phyloP scores from a whole-genome alignment of 1,139 yeast species.

The Pichia sp. region DNA sequence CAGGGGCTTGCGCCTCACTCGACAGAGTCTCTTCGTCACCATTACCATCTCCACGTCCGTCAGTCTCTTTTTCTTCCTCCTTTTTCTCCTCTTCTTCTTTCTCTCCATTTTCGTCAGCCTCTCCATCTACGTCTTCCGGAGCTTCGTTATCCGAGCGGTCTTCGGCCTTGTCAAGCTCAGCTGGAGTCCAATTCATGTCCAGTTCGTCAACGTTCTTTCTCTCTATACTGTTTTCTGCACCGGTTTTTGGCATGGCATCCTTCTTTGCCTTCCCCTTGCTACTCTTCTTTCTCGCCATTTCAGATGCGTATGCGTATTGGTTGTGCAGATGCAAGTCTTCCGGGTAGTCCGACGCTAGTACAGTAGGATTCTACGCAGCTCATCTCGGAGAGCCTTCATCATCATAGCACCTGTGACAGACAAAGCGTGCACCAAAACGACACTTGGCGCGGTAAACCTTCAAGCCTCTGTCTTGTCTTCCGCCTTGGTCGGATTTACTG shows the following conservation, averaged over 20 bases:
- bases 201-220: not conserved
- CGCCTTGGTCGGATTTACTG: too few relatives aligned
- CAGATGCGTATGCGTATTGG: not conserved
- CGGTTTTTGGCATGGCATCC: not conserved
- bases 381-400: not conserved
- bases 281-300: slow-evolving; percentile 3
- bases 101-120: not conserved
- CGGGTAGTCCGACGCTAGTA: not conserved
- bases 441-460: not conserved
- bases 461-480: not conserved
- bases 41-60: not conserved
- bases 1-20: not conserved
- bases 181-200: not conserved
- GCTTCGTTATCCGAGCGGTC: not conserved
- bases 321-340: not conserved
- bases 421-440: not conserved
- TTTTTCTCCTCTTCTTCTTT: too few relatives aligned
- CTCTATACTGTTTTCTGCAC: not conserved
- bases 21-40: not conserved
- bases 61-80: too few relatives aligned
- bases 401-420: not conserved
- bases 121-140: not conserved
- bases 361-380: too few relatives aligned
- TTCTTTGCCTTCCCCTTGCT: not conserved
- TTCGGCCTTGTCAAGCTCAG: not conserved